Percentiles rank a stretch among this genome's conserved stretches.
phyloP scores from a whole-genome alignment of 2,329 filamentous ascomycete species.

The Calonectria leucothoes region DNA sequence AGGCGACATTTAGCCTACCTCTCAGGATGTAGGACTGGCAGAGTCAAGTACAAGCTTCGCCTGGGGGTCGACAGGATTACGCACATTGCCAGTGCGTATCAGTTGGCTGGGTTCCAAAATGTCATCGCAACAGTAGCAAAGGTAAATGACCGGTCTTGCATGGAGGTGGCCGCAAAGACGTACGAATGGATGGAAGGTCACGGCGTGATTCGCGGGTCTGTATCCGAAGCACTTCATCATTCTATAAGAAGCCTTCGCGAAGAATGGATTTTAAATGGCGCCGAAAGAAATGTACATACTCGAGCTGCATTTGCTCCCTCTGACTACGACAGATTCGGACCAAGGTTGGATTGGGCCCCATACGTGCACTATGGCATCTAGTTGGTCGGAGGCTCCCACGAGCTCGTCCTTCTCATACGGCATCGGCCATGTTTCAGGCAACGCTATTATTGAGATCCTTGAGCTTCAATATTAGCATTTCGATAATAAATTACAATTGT shows the following conservation, averaged over 20 bases:
- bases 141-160: background rate
- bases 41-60: too few relatives aligned
- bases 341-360: background rate
- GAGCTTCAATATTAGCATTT: too few relatives aligned
- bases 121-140: background rate
- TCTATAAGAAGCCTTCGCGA: background rate
- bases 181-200: background rate
- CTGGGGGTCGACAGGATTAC: background rate
- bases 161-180: background rate
- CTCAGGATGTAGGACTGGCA: too few relatives aligned
- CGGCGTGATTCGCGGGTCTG: background rate
- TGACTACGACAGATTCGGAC: background rate
- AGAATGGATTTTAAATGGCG: background rate
- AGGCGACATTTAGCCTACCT: too few relatives aligned
- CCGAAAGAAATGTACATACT: background rate
- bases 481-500: too few relatives aligned
- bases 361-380: background rate
- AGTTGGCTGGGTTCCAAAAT: background rate
- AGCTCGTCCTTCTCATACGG: too few relatives aligned
- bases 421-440: too few relatives aligned
- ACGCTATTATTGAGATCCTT: too few relatives aligned
- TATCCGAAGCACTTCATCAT: background rate
- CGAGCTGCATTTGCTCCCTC: background rate
- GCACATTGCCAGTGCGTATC: background rate
- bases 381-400: too few relatives aligned